Evolutionary conservation across 2,329 filamentous ascomycete species (phyloP), one percentile per base, ranked within the genome.

Genomic region (Pseudogymnoascus sp.): DNA sequence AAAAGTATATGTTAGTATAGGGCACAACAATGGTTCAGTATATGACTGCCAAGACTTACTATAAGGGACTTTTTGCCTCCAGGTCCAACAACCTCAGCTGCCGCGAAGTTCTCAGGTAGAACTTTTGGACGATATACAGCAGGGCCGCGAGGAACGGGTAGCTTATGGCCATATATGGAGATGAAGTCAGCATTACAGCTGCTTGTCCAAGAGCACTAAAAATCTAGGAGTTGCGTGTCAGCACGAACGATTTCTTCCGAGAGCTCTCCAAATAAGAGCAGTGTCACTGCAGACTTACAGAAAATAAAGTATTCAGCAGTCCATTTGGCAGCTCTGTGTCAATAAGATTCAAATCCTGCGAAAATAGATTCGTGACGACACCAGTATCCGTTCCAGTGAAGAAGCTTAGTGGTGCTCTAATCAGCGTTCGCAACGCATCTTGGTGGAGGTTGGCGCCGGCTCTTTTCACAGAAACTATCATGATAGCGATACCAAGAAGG

Each of bases 311-410:
- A n/a, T 67, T 66, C 11, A 61, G 38, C 38, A 61, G 19, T 61
- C 47, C 62, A n/a, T 26, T 50, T 11, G 66, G 67, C 5, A 69
- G 50, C 60, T 69, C 67, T 9, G 62, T 66, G 53, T 69, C 67
- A 23, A 69, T 40, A 9, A 68, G 57, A 19, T 67, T 63, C 17
- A 69, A 42, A 69, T 81, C 79, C 65, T 80, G 78, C n/a, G 74
- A 76, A 68, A 81, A 81, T 21, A 76, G 70, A 64, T 81, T 81
- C n/a, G 76, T 71, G 1, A 75, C 78, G 13, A 76, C 72, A n/a
- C 78, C 78, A 11, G 75, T 76, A 65, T 80, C 78, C 0, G 76
- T 78, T 1, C 72, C 73, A 0, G 75, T 71, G 63, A 80, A 78
- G 69, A 79, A 80, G 1, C 72, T 73, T 68, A 78, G 70, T 19